phyloP scores from a whole-genome alignment of 2,329 filamentous ascomycete species.

The Aureobasidium sp. region DNA sequence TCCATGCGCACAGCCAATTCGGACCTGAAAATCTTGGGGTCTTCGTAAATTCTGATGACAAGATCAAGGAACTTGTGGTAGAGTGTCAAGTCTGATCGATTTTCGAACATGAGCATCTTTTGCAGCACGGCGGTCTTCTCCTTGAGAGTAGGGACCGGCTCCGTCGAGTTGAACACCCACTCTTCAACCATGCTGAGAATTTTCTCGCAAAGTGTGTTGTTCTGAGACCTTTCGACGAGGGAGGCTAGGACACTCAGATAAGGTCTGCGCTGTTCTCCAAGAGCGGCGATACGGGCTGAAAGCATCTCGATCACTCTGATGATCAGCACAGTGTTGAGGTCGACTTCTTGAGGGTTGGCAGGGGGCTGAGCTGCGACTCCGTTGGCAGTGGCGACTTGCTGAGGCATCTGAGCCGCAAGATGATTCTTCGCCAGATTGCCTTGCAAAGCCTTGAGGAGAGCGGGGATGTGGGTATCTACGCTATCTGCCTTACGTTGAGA shows the following conservation, averaged over 20 bases:
- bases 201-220: conserved; percentile 80
- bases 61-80: conserved; percentile 90
- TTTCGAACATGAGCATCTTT: conserved; percentile 96
- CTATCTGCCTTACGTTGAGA: conserved; percentile 76
- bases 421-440: conserved; percentile 90
- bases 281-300: conserved; percentile 81
- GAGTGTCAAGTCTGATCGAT: conserved; percentile 72
- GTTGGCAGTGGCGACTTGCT: conserved; percentile 44
- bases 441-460: conserved; percentile 89
- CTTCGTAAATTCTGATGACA: conserved; percentile 96
- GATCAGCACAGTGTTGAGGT: conserved; percentile 84
- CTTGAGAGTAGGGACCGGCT: conserved; percentile 93
- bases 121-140: conserved; percentile 98
- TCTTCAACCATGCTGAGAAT: conserved; percentile 88
- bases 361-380: conserved; percentile 43
- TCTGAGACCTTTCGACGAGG: conserved; percentile 89
- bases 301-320: conserved; percentile 93
- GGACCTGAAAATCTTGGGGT: conserved; percentile 88
- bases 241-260: conserved; percentile 94
- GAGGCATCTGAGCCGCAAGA: conserved; percentile 62
- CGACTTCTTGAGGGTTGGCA: conserved; percentile 68
- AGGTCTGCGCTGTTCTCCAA: conserved; percentile 83
- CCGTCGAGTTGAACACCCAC: conserved; percentile 94
- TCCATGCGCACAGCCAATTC: conserved; percentile 96
- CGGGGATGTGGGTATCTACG: conserved; percentile 80